Conservation (phyloP, 495 filamentous ascomycete species). For the Neurospora sp. region DNA sequence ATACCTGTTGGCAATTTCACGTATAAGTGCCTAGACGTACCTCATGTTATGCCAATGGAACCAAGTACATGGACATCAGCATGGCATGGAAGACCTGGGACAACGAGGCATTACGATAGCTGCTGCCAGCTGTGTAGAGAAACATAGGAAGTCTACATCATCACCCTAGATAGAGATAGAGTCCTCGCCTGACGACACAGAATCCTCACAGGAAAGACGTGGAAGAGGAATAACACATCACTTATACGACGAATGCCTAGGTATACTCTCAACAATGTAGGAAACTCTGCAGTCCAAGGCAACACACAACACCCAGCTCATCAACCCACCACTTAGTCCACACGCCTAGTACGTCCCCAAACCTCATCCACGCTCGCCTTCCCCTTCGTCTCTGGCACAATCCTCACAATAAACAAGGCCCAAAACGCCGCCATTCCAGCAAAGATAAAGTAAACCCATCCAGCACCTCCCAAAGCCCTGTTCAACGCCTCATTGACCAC, state of each 20-base stretch:
- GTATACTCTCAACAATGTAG: background rate
- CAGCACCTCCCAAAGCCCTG: constrained; percentile 48
- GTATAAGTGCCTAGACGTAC: background rate
- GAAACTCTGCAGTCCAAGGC: background rate
- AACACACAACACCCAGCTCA: background rate
- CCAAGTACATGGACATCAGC: too few relatives aligned
- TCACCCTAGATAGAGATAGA: too few relatives aligned
- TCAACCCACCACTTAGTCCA: constrained; percentile 27
- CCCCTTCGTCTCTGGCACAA: constrained; percentile 77
- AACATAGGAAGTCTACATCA: too few relatives aligned
- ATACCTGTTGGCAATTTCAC: background rate
- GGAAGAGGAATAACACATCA: background rate
- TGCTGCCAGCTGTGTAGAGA: too few relatives aligned
- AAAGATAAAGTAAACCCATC: constrained; percentile 84
- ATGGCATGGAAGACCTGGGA: too few relatives aligned
- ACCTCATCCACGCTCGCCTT: constrained; percentile 77
- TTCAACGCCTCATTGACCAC: constrained; percentile 64
- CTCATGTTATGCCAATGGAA: too few relatives aligned
- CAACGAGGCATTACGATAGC: too few relatives aligned
- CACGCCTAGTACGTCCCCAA: constrained; percentile 59
- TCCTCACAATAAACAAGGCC: constrained; percentile 53
- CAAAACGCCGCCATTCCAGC: constrained; percentile 58
- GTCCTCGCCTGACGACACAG: too few relatives aligned
- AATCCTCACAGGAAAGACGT: too few relatives aligned
- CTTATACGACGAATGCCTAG: background rate